Base-by-base conservation (phyloP, 2,329 filamentous ascomycete species). In the Allantophomopsis cytisporea region DNA sequence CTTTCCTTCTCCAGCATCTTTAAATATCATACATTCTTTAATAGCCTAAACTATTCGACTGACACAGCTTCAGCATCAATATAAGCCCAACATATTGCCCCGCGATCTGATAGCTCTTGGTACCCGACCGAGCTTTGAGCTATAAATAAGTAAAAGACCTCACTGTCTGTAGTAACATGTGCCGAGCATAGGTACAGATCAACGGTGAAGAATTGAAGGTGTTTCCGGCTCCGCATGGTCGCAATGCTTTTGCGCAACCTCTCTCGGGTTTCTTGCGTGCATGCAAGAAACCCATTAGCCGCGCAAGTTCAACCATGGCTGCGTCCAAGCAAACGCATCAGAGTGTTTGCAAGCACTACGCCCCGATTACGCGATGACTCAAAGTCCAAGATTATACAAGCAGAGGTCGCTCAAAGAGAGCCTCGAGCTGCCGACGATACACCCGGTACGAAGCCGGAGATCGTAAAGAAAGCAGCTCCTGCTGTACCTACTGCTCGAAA, bases 201-300 rank as follows among this genome's bases (percentile, higher is more conserved):
- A 12, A 28, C 23, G 23, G 23, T 10, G 23, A 28, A 28, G 23
- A 28, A 10, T 28, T 12, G 23, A 28, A 28, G 23, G 7, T 12
- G 7, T 28, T 28, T 28, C 3, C 8, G 23, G 11, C 23, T 28
- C 23, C 23, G 23, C 11, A 28, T 28, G 31, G 31, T 38, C n/a
- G 50, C 38, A 7, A 57, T 56, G 53, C 52, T 55, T 28, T 23
- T 51, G 34, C 47, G 49, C 41, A 46, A 41, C 41, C 44, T 56
- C 28, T 37, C 45, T 17, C 45, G 46, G 51, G 48, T 49, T 48
- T 46, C 49, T 38, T 54, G 51, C 48, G 48, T 48, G 32, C 41
- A 36, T 34, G 43, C 43, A 40, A 51, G 50, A 49, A 43, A 43
- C 39, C 41, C 44, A 13, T 23, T 47, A 12, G 38, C 38, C 35